phyloP scores from a whole-genome alignment of 2,329 filamentous ascomycete genomes.

The Trichoderma arundinaceum region DNA sequence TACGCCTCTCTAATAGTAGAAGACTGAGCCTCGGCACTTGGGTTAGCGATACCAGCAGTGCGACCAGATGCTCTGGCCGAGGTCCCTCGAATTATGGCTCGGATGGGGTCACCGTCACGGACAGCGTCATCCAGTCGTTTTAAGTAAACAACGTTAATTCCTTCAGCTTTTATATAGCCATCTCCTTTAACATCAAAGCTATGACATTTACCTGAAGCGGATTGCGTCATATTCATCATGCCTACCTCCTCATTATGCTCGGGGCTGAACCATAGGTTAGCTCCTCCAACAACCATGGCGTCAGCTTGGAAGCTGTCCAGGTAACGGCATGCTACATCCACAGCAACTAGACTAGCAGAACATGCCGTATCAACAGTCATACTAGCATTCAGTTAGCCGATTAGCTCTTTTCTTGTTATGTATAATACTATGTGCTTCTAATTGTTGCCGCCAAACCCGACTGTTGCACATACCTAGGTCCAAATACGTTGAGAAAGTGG shows the following conservation, averaged over 20 bases:
- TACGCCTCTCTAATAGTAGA: conserved; percentile 43
- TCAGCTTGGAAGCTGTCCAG: conserved; percentile 34
- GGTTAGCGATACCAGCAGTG: conserved; percentile 50
- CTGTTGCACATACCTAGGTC: conserved; percentile 37
- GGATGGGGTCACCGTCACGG: conserved; percentile 48
- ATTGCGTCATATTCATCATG: conserved; percentile 38
- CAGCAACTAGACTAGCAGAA: background rate
- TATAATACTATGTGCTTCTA: too few species aligned
- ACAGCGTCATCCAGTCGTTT: conserved; percentile 52
- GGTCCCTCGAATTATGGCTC: conserved; percentile 44
- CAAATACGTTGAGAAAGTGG: background rate
- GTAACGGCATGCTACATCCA: conserved; percentile 12
- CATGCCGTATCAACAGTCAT: conserved; percentile 4
- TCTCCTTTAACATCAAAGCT: conserved; percentile 34
- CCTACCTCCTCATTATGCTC: conserved; percentile 31
- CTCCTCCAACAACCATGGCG: conserved; percentile 40
- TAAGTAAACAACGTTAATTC: conserved; percentile 44
- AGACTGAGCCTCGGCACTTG: conserved; percentile 42
- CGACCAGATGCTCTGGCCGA: conserved; percentile 48
- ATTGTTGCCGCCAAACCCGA: too few species aligned
- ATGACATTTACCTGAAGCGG: conserved; percentile 37
- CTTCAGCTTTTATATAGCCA: conserved; percentile 54
- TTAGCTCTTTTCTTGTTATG: background rate
- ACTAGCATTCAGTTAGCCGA: conserved; percentile 8
- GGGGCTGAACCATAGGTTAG: conserved; percentile 44